Conservation (phyloP, 768 basidiomycete species). For the Amanita thiersii region DNA sequence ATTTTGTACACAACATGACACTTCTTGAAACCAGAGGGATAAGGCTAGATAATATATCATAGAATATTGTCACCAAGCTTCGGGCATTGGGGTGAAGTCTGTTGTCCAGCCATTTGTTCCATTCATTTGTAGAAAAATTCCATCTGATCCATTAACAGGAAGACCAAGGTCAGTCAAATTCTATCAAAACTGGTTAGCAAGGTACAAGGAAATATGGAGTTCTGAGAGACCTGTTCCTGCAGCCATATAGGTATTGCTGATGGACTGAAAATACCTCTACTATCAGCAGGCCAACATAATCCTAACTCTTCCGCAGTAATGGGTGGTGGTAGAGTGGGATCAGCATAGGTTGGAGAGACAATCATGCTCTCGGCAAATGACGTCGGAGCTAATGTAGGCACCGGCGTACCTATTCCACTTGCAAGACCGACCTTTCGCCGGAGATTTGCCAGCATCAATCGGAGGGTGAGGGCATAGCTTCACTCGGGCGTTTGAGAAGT, state of each 20-base stretch:
- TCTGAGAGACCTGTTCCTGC: conserved; percentile 69
- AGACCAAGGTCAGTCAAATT: conserved; percentile 84
- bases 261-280: conserved; percentile 60
- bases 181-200: conserved; percentile 27
- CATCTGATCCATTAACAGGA: conserved; percentile 88
- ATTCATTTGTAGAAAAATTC: conserved; percentile 74
- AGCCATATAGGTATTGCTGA: conserved; percentile 85
- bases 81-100: conserved; percentile 70
- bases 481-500: neutral
- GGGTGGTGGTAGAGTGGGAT: conserved; percentile 46
- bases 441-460: conserved; percentile 90
- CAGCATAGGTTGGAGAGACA: conserved; percentile 49
- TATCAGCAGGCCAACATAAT: conserved; percentile 58
- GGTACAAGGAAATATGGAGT: neutral
- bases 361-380: conserved; percentile 50
- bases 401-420: conserved; percentile 37
- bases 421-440: conserved; percentile 77
- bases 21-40: conserved; percentile 6
- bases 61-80: conserved; percentile 59
- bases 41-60: neutral
- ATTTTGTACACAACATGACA: no score
- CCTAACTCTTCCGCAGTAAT: conserved; percentile 85
- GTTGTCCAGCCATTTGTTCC: conserved; percentile 69
- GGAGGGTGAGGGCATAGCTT: conserved; percentile 83
- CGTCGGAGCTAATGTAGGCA: conserved; percentile 44